A percentile compares a stretch with the other conserved stretches of the same genome.
These are phyloP conservation scores for Malus orientalis DNA, from an alignment of 306 rosid species.

Conservation along the genomic window DNA sequence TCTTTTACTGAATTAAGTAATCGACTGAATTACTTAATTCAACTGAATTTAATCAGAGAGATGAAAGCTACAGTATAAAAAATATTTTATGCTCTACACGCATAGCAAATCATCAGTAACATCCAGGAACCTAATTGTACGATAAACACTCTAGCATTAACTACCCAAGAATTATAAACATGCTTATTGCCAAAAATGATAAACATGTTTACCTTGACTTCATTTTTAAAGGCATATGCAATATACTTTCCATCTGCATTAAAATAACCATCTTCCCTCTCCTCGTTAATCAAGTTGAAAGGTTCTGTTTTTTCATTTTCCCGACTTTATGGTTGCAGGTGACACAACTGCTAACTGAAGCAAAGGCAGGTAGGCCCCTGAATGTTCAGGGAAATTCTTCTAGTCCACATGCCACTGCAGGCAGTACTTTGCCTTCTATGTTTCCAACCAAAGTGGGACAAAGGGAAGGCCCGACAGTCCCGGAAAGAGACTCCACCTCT, in stretches of 20 bases:
- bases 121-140: background rate
- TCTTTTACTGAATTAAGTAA: background rate
- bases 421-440: too few species aligned
- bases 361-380: too few species aligned
- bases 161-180: background rate
- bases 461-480: too few species aligned
- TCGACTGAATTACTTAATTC: too few species aligned
- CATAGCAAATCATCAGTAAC: background rate
- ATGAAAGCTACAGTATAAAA: too few species aligned
- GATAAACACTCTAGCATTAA: background rate
- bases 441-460: too few species aligned
- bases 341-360: too few species aligned
- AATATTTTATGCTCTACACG: background rate
- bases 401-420: too few species aligned
- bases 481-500: too few species aligned
- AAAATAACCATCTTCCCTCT: slow-evolving; percentile 93
- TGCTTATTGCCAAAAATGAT: background rate
- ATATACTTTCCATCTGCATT: slow-evolving; percentile 72
- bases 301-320: too few species aligned
- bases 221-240: slow-evolving; percentile 59
- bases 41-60: background rate
- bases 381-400: too few species aligned
- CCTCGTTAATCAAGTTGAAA: slow-evolving; percentile 60
- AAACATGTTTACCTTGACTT: slow-evolving; percentile 14
- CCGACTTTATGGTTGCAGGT: too few species aligned